Conservation (phyloP, 805 yeast species). For the Wickerhamiella kurtzmanii region DNA sequence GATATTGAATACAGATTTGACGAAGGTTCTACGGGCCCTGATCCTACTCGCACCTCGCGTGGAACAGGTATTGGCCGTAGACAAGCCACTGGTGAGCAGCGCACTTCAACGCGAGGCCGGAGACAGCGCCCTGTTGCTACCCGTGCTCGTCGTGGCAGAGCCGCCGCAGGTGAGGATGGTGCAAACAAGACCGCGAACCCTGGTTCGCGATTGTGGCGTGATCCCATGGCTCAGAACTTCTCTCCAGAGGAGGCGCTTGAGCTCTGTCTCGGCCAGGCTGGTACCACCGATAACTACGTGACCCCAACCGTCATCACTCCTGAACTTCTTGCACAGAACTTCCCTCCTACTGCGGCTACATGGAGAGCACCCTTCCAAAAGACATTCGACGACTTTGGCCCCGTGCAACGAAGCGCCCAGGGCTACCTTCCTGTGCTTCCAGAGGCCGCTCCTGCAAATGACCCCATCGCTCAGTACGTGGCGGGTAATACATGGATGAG, state of each 20-base stretch:
- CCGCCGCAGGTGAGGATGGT: too few species aligned
- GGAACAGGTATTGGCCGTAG: neutral
- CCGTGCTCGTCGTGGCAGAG: too few species aligned
- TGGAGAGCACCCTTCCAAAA: neutral
- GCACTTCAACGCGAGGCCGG: neutral
- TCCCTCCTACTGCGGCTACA: neutral
- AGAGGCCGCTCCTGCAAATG: neutral
- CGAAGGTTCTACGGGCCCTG: neutral
- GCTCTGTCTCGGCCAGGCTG: conserved; percentile 10
- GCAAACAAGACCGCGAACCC: too few species aligned
- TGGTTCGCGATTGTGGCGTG: neutral
- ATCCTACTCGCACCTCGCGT: too few species aligned
- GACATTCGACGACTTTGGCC: neutral
- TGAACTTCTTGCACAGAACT: neutral
- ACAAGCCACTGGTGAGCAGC: neutral
- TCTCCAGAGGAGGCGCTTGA: conserved; percentile 14
- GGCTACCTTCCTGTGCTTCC: neutral
- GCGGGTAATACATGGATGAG: neutral
- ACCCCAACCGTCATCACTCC: neutral
- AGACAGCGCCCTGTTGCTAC: too few species aligned
- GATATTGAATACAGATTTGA: neutral
- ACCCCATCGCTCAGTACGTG: neutral
- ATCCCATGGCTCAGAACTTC: conserved; percentile 2
- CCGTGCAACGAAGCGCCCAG: neutral
- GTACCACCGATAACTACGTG: conserved; percentile 2